phyloP scores from a whole-genome alignment of 75 land plant genomes.

The Picea glauca region DNA sequence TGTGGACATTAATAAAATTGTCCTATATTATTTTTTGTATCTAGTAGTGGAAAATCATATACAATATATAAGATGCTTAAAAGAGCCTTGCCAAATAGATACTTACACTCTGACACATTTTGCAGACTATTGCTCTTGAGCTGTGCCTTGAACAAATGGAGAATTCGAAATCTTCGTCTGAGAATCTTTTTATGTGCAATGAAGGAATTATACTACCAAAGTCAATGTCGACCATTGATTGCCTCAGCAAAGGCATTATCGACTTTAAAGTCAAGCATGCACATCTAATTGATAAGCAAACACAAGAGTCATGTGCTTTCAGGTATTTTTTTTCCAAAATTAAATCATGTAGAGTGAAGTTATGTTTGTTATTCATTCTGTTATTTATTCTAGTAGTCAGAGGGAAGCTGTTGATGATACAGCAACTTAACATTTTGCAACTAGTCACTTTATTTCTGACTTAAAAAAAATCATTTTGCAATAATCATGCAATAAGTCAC shows the following conservation, averaged over 20 bases:
- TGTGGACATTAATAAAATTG: too few relatives aligned
- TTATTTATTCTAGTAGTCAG: neutral
- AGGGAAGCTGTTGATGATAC: neutral
- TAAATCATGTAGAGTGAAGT: neutral
- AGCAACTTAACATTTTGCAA: neutral
- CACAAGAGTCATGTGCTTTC: neutral
- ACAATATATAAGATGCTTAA: neutral
- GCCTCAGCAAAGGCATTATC: neutral
- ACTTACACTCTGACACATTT: neutral
- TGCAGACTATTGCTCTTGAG: conserved; percentile 7
- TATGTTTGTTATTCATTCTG: neutral
- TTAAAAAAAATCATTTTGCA: neutral
- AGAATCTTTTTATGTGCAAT: neutral
- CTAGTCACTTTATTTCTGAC: neutral
- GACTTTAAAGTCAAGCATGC: neutral
- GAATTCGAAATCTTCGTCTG: neutral
- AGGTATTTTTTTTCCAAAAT: neutral
- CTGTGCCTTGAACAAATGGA: conserved; percentile 1
- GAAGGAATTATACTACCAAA: neutral
- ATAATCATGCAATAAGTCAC: neutral
- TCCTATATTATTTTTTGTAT: too few relatives aligned
- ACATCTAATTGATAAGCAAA: neutral
- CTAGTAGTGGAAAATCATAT: neutral
- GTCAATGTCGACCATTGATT: conserved; percentile 7
- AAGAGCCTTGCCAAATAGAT: neutral